Evolutionary conservation across 2,329 filamentous ascomycete species (phyloP).

Genomic region (Lasiodiplodia sp.): DNA sequence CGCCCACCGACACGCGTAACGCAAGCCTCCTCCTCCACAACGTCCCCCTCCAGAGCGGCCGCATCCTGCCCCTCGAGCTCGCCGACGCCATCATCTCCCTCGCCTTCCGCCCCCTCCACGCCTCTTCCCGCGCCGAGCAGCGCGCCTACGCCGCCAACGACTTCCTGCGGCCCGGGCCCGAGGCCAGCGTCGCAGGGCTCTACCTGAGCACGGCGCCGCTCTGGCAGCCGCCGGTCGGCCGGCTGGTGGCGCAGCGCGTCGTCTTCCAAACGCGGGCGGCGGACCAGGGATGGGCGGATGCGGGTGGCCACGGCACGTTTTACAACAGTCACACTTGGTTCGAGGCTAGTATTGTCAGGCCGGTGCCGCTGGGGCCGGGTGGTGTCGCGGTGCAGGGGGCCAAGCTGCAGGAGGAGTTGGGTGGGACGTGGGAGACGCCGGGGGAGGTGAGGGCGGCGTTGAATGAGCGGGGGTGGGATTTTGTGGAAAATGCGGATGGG

Average conservation of each 20-base stretch:
- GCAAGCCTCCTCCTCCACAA: not conserved
- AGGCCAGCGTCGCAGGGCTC: not conserved
- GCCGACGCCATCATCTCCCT: not conserved
- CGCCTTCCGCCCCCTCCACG: not conserved
- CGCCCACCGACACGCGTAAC: not conserved
- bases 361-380: not conserved
- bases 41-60: not conserved
- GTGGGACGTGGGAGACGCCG: not conserved
- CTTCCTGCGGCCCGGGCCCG: not conserved
- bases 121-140: fast-evolving
- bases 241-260: not conserved
- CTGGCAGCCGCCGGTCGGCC: not conserved
- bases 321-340: constrained; percentile 1
- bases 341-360: not conserved
- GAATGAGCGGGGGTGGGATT: not conserved
- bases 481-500: not conserved
- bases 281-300: constrained; percentile 4
- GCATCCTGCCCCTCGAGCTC: constrained; percentile 38
- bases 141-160: not conserved
- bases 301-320: not conserved
- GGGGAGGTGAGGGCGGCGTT: not conserved
- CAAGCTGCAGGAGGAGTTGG: not conserved
- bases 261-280: not conserved
- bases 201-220: not conserved
- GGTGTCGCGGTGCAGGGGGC: not conserved